phyloP scores from a whole-genome alignment of 164 flowering plant genomes.

The Amborella trichopoda region DNA sequence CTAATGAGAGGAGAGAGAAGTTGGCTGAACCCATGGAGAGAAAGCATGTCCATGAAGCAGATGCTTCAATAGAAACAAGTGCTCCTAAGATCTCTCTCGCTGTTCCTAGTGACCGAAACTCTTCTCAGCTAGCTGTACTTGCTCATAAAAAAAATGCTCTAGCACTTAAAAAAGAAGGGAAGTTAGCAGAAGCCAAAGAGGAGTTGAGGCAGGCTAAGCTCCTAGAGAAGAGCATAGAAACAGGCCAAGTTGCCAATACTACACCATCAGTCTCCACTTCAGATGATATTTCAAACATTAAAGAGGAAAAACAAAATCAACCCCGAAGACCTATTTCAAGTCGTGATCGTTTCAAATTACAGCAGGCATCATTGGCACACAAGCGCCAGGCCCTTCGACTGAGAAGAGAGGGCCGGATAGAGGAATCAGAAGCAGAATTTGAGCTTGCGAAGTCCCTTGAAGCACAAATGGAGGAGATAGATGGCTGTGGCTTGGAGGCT shows the following conservation, averaged over 20 bases:
- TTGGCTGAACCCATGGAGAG: slow-evolving; percentile 5
- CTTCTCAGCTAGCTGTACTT: slow-evolving; percentile 37
- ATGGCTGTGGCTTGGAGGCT: slow-evolving; percentile 14
- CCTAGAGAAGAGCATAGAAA: slow-evolving; percentile 43
- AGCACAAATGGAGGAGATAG: slow-evolving; percentile 56
- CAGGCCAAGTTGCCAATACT: slow-evolving; percentile 13
- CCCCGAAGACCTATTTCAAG: slow-evolving; percentile 42
- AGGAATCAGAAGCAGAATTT: slow-evolving; percentile 80
- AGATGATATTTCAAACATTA: slow-evolving; percentile 14
- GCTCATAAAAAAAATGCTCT: slow-evolving; percentile 57
- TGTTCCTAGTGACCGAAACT: slow-evolving; percentile 10
- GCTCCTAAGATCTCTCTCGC: no score
- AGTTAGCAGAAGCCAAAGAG: slow-evolving; percentile 65
- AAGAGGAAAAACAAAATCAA: slow-evolving; percentile 16
- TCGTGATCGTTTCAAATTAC: slow-evolving; percentile 84
- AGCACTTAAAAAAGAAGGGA: slow-evolving; percentile 71
- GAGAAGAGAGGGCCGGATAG: slow-evolving; percentile 67
- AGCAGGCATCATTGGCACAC: slow-evolving; percentile 77
- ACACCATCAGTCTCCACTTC: slow-evolving; percentile 11
- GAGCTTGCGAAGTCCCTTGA: slow-evolving; percentile 82
- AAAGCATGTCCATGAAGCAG: slow-evolving; percentile 3
- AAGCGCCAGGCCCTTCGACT: slow-evolving; percentile 81
- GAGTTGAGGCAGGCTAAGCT: slow-evolving; percentile 58
- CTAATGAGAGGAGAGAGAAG: slow-evolving; percentile 4
- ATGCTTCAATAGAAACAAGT: slow-evolving; percentile 5